A percentile compares a stretch with the other conserved stretches of the same genome.
phyloP scores from a whole-genome alignment of 306 rosid genomes.

The Citrullus mucosospermus region DNA sequence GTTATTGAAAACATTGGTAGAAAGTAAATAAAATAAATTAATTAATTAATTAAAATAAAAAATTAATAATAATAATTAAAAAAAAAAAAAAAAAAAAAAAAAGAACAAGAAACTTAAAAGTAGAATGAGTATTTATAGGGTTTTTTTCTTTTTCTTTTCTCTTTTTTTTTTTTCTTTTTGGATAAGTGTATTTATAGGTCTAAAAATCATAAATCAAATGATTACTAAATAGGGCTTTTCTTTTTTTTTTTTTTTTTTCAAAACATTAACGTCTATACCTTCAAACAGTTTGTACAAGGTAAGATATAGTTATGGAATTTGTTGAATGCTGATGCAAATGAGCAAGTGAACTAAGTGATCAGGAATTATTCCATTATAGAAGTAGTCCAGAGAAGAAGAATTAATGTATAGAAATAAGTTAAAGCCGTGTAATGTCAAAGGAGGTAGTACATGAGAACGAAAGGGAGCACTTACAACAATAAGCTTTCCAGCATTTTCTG shows the following conservation, averaged over 20 bases:
- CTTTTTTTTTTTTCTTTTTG: no score
- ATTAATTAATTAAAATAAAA: no score
- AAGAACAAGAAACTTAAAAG: no score
- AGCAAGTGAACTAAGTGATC: background rate
- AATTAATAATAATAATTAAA: no score
- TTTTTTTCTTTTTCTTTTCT: no score
- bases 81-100: no score
- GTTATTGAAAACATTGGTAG: no score
- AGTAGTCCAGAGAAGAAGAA: background rate
- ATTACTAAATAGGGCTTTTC: no score
- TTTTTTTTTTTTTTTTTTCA: background rate
- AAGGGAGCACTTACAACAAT: slow-evolving; percentile 52
- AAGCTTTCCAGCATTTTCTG: slow-evolving; percentile 88
- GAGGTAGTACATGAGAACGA: background rate
- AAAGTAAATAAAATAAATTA: no score
- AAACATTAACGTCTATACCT: background rate
- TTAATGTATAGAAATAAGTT: background rate
- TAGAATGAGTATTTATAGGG: no score
- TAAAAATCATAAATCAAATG: no score
- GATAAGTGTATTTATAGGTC: no score
- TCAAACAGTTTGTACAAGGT: background rate
- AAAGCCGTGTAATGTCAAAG: background rate
- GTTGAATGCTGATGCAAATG: background rate
- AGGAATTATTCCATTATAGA: background rate
- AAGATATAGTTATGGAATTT: background rate